These are phyloP conservation scores for Xanthoconium purpureum DNA, from an alignment of 768 basidiomycete species.

Conservation along the genomic window DNA sequence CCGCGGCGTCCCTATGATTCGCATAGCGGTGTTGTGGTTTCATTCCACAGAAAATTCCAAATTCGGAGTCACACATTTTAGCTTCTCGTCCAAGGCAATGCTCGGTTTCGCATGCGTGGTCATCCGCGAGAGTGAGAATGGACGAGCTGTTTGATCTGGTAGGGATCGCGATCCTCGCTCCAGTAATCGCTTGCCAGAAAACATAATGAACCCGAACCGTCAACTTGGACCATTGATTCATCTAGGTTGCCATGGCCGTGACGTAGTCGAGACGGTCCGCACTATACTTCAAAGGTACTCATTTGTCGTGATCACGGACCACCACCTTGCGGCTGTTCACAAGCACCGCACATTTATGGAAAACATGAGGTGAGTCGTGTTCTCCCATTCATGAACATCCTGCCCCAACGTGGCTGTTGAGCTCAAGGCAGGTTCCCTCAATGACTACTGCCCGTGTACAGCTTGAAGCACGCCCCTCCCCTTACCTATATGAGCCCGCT, in stretches of 20 bases:
- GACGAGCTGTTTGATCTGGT: constrained; percentile 1
- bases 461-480: constrained; percentile 29
- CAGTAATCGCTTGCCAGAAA: constrained; percentile 13
- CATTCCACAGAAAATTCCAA: constrained; percentile 29
- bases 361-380: constrained; percentile 39
- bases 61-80: constrained; percentile 14
- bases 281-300: constrained; percentile 23
- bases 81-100: constrained; percentile 17
- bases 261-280: constrained; percentile 25
- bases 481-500: constrained; percentile 32
- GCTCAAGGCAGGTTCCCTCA: constrained; percentile 33
- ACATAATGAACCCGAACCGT: constrained; percentile 4
- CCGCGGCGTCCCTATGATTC: constrained; percentile 19
- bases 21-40: constrained; percentile 11
- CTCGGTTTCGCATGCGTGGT: constrained; percentile 10
- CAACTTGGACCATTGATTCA: constrained; percentile 3
- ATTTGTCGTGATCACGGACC: constrained; percentile 34
- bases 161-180: constrained; percentile 6
- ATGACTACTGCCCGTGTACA: constrained; percentile 32
- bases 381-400: constrained; percentile 31
- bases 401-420: constrained; percentile 35
- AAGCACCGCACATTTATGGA: constrained; percentile 32
- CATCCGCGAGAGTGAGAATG: not conserved
- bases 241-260: constrained; percentile 25
- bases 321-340: constrained; percentile 33